Percentiles rank a stretch among this genome's conserved stretches.
These are phyloP conservation scores for Collybia sordida DNA, from an alignment of 768 basidiomycete genomes.

Conservation along the genomic window DNA sequence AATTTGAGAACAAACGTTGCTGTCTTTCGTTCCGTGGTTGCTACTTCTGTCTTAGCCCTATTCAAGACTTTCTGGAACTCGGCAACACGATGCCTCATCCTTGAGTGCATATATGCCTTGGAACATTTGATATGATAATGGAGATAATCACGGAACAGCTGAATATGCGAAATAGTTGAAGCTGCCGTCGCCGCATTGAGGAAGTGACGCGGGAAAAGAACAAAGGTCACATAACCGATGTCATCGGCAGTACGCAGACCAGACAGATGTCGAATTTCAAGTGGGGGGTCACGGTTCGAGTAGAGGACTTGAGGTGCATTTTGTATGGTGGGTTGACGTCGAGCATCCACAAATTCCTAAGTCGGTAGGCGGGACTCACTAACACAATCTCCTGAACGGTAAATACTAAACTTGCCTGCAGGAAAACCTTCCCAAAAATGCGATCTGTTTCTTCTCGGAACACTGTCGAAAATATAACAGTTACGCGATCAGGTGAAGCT, in stretches of 20 bases:
- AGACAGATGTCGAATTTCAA: conserved; percentile 89
- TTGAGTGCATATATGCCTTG: conserved; percentile 98
- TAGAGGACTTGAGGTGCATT: conserved; percentile 97
- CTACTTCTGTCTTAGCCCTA: conserved; percentile 90
- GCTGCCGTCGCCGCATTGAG: conserved; percentile 63
- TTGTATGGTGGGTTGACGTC: conserved; percentile 88
- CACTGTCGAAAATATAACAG: conserved; percentile 95
- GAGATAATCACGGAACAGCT: conserved; percentile 97
- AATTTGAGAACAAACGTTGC: conserved; percentile 61
- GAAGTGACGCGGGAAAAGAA: conserved; percentile 97
- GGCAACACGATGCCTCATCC: conserved; percentile 90
- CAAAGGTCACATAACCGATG: conserved; percentile 96
- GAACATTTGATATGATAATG: conserved; percentile 99
- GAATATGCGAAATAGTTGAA: conserved; percentile 89
- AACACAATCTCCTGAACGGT: background rate
- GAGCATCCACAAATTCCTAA: conserved; percentile 99
- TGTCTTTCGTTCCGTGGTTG: conserved; percentile 83
- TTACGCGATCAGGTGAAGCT: conserved; percentile 92
- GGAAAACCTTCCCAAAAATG: conserved; percentile 96
- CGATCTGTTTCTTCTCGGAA: conserved; percentile 98
- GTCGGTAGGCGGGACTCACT: conserved; percentile 5
- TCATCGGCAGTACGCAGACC: conserved; percentile 84
- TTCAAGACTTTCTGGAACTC: conserved; percentile 97
- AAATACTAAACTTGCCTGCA: conserved; percentile 64
- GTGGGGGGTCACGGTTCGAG: conserved; percentile 90